Evolutionary conservation across 225 moss, liverwort and hornwort genomes (phyloP), one percentile per base, ranked within the genome.

Genomic region (Rhytidiadelphus loreus): DNA sequence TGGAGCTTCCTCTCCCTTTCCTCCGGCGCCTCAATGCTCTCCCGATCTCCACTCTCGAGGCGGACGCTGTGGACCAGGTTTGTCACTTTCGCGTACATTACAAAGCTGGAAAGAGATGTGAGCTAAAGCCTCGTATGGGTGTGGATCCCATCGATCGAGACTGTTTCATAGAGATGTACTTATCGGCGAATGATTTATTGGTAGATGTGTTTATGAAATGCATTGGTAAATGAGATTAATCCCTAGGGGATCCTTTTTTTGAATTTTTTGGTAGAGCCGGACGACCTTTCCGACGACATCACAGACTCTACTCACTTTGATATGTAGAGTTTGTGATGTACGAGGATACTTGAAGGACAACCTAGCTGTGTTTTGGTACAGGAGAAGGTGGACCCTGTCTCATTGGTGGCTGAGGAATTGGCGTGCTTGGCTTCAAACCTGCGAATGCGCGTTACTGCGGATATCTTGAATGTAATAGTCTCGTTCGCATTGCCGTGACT

Each of bases 401-500:
- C 94, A 77, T 91, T 98, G 86, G 97, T 98, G 87, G 95, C 94
- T 61, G 96, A 96, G 88, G 98, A 97, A 83, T 89, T 97, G 77
- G 91, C 96, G 63, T 39, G 44, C 61, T 87, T 98, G 89, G 96
- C 93, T 59, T 87, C 90, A 72, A 94, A 85, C 90, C 92, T 98
- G 77, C 93, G 94, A 77, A 90, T 80, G 65, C 89, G 93, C 83
- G 97, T 98, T 52, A 92, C 96, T 87, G 93, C 94, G 77, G 95
- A 97, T 74, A 86, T 90, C 60, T 86, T 86, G 86, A 88, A 88
- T 92, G 96, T 97, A 82, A 83, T 13, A 52, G 21, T 77, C 70
- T 68, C 59, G 58, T 53, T 74, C 24, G 22, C 33, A 64, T 89
- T 81, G 53, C 50, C 11, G 13, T 66, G 4, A 78, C 39, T 50